A percentile compares a stretch with the other conserved stretches of the same genome.
Conservation (phyloP, 345 rosid genomes). For the Heritiera littoralis region DNA sequence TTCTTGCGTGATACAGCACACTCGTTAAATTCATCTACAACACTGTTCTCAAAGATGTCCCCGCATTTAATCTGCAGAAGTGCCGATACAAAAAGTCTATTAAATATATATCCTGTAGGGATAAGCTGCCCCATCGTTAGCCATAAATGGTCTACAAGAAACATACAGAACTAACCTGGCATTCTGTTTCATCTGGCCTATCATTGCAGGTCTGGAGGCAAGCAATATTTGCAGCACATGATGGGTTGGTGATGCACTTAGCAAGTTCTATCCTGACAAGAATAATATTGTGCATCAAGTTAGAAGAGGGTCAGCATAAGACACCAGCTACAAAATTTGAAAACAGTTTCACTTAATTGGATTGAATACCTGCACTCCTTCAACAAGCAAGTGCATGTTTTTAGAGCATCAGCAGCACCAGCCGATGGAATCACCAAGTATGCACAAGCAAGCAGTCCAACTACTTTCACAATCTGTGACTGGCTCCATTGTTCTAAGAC, state of each 20-base stretch:
- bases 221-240: slow-evolving; percentile 91
- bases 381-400: slow-evolving; percentile 86
- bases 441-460: slow-evolving; percentile 56
- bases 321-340: background rate
- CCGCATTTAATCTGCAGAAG: slow-evolving; percentile 83
- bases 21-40: slow-evolving; percentile 90
- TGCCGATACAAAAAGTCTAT: background rate
- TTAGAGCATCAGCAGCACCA: slow-evolving; percentile 86
- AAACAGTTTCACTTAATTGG: background rate
- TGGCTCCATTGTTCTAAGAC: slow-evolving; percentile 43
- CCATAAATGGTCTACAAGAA: background rate
- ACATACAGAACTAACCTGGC: slow-evolving; percentile 64
- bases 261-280: slow-evolving; percentile 81
- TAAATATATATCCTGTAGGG: background rate
- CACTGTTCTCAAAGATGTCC: slow-evolving; percentile 79
- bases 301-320: background rate
- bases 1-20: slow-evolving; percentile 93
- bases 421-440: slow-evolving; percentile 81
- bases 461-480: slow-evolving; percentile 46
- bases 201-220: slow-evolving; percentile 96
- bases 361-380: slow-evolving; percentile 82
- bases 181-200: slow-evolving; percentile 92
- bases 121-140: background rate
- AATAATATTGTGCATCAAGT: slow-evolving; percentile 13
- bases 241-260: slow-evolving; percentile 83